phyloP scores from a whole-genome alignment of 495 filamentous ascomycete genomes.

The Staphylotrichum longicolle region DNA sequence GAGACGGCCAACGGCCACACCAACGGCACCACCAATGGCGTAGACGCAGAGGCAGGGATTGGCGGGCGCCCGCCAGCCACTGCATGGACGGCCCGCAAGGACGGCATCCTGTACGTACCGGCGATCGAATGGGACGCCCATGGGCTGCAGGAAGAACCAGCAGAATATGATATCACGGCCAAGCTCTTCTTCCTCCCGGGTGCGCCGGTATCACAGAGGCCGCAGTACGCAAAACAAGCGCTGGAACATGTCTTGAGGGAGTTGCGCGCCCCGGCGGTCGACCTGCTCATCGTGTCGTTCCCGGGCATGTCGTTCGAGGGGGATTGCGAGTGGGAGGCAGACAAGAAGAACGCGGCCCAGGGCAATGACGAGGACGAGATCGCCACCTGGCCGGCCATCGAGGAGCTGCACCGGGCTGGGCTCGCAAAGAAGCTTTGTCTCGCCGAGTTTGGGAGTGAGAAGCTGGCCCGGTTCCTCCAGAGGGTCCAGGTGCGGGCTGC shows the following conservation, averaged over 20 bases:
- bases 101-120: constrained; percentile 68
- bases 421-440: constrained; percentile 73
- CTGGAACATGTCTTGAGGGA: constrained; percentile 75
- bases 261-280: constrained; percentile 69
- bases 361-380: constrained; percentile 64
- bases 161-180: constrained; percentile 86
- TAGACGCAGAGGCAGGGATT: not conserved
- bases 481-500: constrained; percentile 68
- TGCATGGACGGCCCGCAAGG: constrained; percentile 64
- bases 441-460: constrained; percentile 84
- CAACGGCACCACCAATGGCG: constrained; percentile 40
- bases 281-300: constrained; percentile 90
- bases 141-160: constrained; percentile 71
- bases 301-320: constrained; percentile 92
- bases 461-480: constrained; percentile 58
- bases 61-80: constrained; percentile 34
- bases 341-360: constrained; percentile 58
- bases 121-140: constrained; percentile 67
- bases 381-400: constrained; percentile 66
- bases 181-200: constrained; percentile 89
- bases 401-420: constrained; percentile 68
- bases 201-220: constrained; percentile 58
- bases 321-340: constrained; percentile 79
- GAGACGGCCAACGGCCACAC: constrained; percentile 53
- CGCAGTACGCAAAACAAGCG: constrained; percentile 68